Conservation (phyloP, 768 basidiomycete species). For the Boletus bicolor region DNA sequence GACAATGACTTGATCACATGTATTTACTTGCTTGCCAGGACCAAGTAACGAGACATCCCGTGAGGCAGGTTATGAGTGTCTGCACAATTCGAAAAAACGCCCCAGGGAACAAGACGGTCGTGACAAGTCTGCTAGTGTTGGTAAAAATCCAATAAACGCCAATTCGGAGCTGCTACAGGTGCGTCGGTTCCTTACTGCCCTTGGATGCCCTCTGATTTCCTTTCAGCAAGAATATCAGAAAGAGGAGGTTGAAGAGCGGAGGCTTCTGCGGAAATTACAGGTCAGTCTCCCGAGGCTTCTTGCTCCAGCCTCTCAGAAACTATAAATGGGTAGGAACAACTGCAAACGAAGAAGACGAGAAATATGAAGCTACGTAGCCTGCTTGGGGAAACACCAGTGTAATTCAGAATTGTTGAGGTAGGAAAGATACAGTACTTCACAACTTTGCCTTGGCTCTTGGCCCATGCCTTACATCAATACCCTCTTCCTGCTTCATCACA, state of each 20-base stretch:
- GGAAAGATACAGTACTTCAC: neutral
- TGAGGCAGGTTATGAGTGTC: neutral
- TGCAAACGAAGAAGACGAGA: constrained; percentile 3
- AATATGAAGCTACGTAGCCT: constrained; percentile 13
- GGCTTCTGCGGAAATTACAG: constrained; percentile 12
- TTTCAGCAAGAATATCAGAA: constrained; percentile 8
- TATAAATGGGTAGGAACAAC: constrained; percentile 1
- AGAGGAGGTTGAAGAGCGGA: constrained; percentile 14
- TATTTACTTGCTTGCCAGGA: neutral
- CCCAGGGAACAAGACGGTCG: neutral
- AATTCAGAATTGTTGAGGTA: neutral
- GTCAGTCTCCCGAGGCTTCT: neutral
- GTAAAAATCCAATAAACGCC: neutral
- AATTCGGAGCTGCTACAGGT: constrained; percentile 1
- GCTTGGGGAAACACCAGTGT: constrained; percentile 4
- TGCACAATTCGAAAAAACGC: neutral
- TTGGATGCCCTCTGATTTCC: neutral
- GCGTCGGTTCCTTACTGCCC: neutral
- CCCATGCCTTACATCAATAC: neutral
- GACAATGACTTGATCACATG: neutral
- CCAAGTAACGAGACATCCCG: neutral
- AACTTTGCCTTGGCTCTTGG: constrained; percentile 9
- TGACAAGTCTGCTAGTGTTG: neutral
- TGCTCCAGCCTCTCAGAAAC: neutral
- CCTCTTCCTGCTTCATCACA: constrained; percentile 18